Evolutionary conservation across 2,329 filamentous ascomycete genomes (phyloP).

Genomic region (Aspergillus costaricaensis): DNA sequence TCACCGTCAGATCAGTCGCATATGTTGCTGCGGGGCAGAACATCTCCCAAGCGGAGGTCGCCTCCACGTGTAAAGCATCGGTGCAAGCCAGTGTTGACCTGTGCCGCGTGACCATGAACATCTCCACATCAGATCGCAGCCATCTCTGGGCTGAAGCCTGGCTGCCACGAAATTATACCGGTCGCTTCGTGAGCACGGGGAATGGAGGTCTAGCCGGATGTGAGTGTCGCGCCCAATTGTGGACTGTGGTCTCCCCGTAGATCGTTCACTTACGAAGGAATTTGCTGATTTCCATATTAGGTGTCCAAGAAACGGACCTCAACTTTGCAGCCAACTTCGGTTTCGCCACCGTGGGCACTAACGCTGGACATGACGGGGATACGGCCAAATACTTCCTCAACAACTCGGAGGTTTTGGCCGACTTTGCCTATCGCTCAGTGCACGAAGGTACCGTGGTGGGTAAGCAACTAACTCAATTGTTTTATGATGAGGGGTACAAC

Average conservation of each 20-base stretch:
- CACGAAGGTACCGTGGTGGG: constrained; percentile 49
- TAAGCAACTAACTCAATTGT: constrained; percentile 51
- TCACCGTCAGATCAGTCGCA: neutral
- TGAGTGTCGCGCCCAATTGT: constrained; percentile 24
- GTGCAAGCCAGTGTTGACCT: constrained; percentile 18
- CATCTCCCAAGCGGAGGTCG: neutral
- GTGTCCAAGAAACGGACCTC: constrained; percentile 49
- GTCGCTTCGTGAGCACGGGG: constrained; percentile 51
- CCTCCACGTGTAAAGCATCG: neutral
- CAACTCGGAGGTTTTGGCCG: constrained; percentile 49
- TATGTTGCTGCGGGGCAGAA: constrained; percentile 1
- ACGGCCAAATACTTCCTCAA: constrained; percentile 49
- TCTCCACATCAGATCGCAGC: constrained; percentile 47
- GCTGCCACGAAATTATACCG: constrained; percentile 51
- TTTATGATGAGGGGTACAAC: constrained; percentile 48
- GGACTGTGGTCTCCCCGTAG: too few relatives aligned
- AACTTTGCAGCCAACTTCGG: constrained; percentile 47
- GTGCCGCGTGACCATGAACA: constrained; percentile 47
- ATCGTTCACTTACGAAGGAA: neutral
- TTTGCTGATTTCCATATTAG: constrained; percentile 22
- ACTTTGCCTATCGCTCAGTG: constrained; percentile 52
- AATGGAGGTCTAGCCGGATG: constrained; percentile 54
- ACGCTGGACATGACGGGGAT: constrained; percentile 54
- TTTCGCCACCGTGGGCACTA: constrained; percentile 52
- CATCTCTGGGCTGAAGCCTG: constrained; percentile 52